Percentiles rank a stretch among this genome's conserved stretches.
Conservation (phyloP, 2,329 filamentous ascomycete species). For the Phialophora chinensis region DNA sequence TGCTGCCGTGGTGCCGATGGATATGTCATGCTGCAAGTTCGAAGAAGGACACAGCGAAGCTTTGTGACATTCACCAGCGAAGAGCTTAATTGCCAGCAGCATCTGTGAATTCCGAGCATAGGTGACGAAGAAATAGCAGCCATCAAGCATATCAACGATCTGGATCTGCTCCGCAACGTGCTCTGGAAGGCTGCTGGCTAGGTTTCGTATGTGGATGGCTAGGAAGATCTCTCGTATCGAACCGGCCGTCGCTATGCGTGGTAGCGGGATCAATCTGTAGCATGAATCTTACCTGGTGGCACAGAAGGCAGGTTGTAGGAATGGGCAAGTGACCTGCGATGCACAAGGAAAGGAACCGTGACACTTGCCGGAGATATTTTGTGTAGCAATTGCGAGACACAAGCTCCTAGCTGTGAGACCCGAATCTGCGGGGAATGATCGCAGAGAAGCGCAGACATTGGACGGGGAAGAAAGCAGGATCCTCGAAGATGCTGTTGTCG, state of each 20-base stretch:
- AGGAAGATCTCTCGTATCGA: neutral
- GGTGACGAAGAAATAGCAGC: neutral
- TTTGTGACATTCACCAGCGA: neutral
- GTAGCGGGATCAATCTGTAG: neutral
- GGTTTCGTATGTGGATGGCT: neutral
- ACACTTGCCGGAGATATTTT: conserved; percentile 9
- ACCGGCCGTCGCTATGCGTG: neutral
- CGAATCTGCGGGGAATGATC: neutral
- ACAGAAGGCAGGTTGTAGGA: neutral
- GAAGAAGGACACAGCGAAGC: neutral
- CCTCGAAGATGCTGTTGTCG: neutral
- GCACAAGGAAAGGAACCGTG: conserved; percentile 11
- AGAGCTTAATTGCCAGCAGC: neutral
- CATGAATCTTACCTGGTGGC: neutral
- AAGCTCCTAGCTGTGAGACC: neutral
- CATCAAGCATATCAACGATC: neutral
- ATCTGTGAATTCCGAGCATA: neutral
- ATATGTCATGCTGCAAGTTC: conserved; percentile 1
- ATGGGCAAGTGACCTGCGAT: neutral
- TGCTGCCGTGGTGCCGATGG: neutral
- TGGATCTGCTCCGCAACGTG: neutral
- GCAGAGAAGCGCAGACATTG: neutral
- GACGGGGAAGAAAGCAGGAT: neutral
- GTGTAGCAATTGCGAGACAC: neutral
- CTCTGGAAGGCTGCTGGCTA: neutral